Base-by-base conservation (phyloP, 257 asterid species). In the Gentiana straminea region DNA sequence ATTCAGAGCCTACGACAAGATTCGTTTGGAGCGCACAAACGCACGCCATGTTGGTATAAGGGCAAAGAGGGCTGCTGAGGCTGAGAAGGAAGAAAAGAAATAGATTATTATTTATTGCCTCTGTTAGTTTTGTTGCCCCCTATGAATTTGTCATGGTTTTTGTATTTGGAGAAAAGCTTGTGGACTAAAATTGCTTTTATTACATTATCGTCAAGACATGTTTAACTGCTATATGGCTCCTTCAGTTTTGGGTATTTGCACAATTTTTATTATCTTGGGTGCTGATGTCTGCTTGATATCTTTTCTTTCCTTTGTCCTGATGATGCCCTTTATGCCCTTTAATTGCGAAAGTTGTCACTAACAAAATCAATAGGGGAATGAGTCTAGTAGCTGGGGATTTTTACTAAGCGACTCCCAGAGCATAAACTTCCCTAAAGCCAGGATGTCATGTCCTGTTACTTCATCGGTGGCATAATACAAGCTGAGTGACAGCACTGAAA, bases 371-470 rank as follows among this genome's bases (percentile, higher is more conserved):
- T 81, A 82, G 94, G 94, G 74, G 92, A 72, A 84, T 82, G 93
- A 84, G 93, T 47, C 74, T 82, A 60, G 90, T 82, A 55, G 94
- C 93, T 49, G 84, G 94, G 94, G 24, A 24, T 24, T 24, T 0
- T 24, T 24, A 24, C 24, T 24, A 24, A 24, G 24, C 1, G 24
- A 24, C 24, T 24, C 24, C 24, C 24, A 24, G 24, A 24, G 24
- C 24, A 24, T 0, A 24, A 24, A 24, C 24, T 24, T 24, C 24
- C 24, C 24, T 24, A 24, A 24, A 24, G 24, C 24, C 24, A 0
- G 24, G 93, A 86, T 13, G 93, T 84, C 70, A 84, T 82, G 90
- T 94, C 94, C 55, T 82, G 93, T 66, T 94, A 84, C 80, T 88
- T 82, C 75, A 80, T 82, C 5, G 96, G 96, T 53, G 93, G 93